These are phyloP conservation scores for Cryptosporidium xiaoi DNA, from an alignment of 169 alveolate species.

Conservation along the genomic window DNA sequence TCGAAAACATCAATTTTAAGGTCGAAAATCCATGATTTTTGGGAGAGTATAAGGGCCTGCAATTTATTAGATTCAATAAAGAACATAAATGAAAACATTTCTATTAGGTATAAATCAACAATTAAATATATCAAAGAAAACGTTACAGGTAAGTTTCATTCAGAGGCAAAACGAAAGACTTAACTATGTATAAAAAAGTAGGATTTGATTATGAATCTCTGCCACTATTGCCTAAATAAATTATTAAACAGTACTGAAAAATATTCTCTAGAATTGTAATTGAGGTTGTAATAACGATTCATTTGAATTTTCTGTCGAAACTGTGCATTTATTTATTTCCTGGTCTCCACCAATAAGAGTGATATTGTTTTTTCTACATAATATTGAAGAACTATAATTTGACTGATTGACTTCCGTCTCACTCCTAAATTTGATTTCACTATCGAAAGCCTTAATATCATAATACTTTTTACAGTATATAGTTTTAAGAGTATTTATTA, in stretches of 20 bases:
- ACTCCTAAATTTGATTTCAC: too few relatives aligned
- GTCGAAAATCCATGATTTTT: too few relatives aligned
- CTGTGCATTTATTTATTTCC: background rate
- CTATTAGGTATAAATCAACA: background rate
- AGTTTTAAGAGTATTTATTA: slow-evolving; percentile 8
- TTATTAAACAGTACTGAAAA: background rate
- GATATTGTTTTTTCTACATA: background rate
- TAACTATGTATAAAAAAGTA: background rate
- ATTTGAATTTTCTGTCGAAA: background rate
- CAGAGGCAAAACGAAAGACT: background rate
- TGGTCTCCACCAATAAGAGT: background rate
- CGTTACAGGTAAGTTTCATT: background rate
- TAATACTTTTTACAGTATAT: slow-evolving; percentile 12
- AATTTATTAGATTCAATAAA: too few relatives aligned
- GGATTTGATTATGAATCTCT: slow-evolving; percentile 53
- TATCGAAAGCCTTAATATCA: too few relatives aligned
- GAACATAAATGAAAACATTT: background rate
- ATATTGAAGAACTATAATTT: background rate
- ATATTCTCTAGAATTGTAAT: slow-evolving; percentile 1
- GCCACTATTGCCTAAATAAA: slow-evolving; percentile 62
- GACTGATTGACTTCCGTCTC: too few relatives aligned
- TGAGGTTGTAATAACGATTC: background rate
- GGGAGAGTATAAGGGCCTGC: too few relatives aligned
- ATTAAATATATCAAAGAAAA: background rate
- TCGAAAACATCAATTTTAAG: too few relatives aligned